Percentiles rank a stretch among this genome's conserved stretches.
These are phyloP conservation scores for Cerrena zonata DNA, from an alignment of 1,284 basidiomycete species.

Conservation along the genomic window DNA sequence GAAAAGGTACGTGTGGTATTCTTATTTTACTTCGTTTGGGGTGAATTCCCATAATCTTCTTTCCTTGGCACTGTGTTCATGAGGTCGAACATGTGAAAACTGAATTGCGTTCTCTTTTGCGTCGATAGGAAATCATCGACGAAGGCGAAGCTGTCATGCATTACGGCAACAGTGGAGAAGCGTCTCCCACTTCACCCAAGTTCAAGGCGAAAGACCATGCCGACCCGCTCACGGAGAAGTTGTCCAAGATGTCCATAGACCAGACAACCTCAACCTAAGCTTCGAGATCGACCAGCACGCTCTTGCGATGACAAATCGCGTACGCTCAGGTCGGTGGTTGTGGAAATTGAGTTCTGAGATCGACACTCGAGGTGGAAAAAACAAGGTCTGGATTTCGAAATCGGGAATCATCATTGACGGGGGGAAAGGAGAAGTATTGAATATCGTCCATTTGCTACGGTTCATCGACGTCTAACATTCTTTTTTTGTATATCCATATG, in stretches of 20 bases:
- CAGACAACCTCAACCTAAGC: constrained; percentile 1
- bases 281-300: too few relatives aligned
- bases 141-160: constrained; percentile 41
- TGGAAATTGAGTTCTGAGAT: too few relatives aligned
- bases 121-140: constrained; percentile 15
- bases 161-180: constrained; percentile 32
- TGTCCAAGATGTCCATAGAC: constrained; percentile 8
- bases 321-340: too few relatives aligned
- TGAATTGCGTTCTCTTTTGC: neutral
- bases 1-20: constrained; percentile 41
- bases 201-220: neutral
- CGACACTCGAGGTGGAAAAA: too few relatives aligned
- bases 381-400: too few relatives aligned
- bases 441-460: too few relatives aligned
- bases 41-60: constrained; percentile 27
- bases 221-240: neutral
- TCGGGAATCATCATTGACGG: too few relatives aligned
- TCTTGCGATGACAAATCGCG: too few relatives aligned
- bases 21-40: constrained; percentile 4
- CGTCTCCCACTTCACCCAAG: neutral
- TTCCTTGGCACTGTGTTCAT: neutral
- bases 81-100: neutral
- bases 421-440: too few relatives aligned
- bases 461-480: too few relatives aligned
- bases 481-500: too few relatives aligned